Base-by-base conservation (phyloP, 768 basidiomycete species). In the Tylopilus rubrobrunneus region DNA sequence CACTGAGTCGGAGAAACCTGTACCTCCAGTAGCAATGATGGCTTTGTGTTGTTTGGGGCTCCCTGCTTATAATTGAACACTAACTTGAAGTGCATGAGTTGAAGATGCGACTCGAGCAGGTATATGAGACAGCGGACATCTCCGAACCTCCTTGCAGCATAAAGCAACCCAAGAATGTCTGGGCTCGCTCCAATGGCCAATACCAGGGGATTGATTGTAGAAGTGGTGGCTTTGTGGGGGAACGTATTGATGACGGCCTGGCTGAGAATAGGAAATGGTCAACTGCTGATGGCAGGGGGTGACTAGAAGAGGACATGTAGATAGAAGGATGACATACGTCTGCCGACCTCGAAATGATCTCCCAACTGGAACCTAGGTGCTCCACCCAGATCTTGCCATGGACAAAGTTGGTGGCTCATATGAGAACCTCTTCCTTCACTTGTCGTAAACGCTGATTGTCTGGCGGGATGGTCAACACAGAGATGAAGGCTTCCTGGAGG, bases 341-440 rank as follows among this genome's bases (percentile, higher is more conserved):
- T 76, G 19, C 86, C 87, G 45, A 98, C 86, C 72, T 92, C 88
- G 62, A 91, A 95, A 37, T 89, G 80, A 64, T 92, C 88, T 5
- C 86, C 86, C 12, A 94, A 75, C 51, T 87, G 86, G 5, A 76
- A 3, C 84, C 81, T 37, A 84, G 67, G 67, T 92, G 88, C 60
- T 88, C 86, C 1, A 87, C 80, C 94, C 94, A 98, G 19, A 96
- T 84, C 66, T 95, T 89, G 8, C 82, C 81, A 62, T 93, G 90
- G 9, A 95, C 80, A 57, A 94, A 92, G 5, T 77, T 77, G 12
- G 84, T 76, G 0, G 89, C 92, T 33, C 89, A 83, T 45, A 89
- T 71, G 23, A 95, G 76, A 5, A 94, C 92, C 53, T 92, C 89
- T 61, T 90, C 88, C 64, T 93, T 93, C 51, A 93, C 73, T 61